Percentiles rank a stretch among this genome's conserved stretches.
Conservation (phyloP, 345 rosid species). For the Mercurialis annua region DNA sequence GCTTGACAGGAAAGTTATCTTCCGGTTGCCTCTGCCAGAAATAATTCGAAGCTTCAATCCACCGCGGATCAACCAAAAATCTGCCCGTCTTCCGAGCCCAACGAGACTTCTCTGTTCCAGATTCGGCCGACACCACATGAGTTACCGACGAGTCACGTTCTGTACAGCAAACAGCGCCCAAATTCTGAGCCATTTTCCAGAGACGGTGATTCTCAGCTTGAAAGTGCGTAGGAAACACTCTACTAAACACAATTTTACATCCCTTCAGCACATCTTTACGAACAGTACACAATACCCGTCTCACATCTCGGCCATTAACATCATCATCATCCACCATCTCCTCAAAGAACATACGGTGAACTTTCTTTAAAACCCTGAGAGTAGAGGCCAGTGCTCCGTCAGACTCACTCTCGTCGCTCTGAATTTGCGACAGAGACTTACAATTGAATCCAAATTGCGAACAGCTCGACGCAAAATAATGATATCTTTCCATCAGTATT, state of each 20-base stretch:
- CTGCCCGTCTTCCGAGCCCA: slow-evolving; percentile 59
- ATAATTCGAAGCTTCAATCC: slow-evolving; percentile 59
- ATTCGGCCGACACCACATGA: slow-evolving; percentile 49
- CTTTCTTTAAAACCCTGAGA: slow-evolving; percentile 51
- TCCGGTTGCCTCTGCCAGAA: slow-evolving; percentile 56
- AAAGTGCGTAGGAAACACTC: slow-evolving; percentile 62
- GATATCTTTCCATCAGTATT: slow-evolving; percentile 88
- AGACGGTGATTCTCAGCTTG: slow-evolving; percentile 57
- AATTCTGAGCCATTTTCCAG: slow-evolving; percentile 73
- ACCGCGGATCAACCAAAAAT: slow-evolving; percentile 49
- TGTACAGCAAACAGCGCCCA: slow-evolving; percentile 54
- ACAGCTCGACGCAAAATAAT: slow-evolving; percentile 88
- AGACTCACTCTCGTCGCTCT: slow-evolving; percentile 65
- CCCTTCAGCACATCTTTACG: slow-evolving; percentile 59
- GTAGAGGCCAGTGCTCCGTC: slow-evolving; percentile 78
- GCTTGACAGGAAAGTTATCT: slow-evolving; percentile 43
- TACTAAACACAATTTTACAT: slow-evolving; percentile 70
- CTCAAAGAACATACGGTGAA: slow-evolving; percentile 63
- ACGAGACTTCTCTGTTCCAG: slow-evolving; percentile 53
- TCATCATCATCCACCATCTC: slow-evolving; percentile 39
- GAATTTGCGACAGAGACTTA: slow-evolving; percentile 69
- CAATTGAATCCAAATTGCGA: slow-evolving; percentile 64
- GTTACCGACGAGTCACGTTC: slow-evolving; percentile 47
- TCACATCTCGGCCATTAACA: slow-evolving; percentile 57
- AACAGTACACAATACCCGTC: slow-evolving; percentile 58